Percentiles rank a stretch among this genome's conserved stretches.
These are phyloP conservation scores for Handroanthus guayacan DNA, from an alignment of 257 asterid species.

Conservation along the genomic window DNA sequence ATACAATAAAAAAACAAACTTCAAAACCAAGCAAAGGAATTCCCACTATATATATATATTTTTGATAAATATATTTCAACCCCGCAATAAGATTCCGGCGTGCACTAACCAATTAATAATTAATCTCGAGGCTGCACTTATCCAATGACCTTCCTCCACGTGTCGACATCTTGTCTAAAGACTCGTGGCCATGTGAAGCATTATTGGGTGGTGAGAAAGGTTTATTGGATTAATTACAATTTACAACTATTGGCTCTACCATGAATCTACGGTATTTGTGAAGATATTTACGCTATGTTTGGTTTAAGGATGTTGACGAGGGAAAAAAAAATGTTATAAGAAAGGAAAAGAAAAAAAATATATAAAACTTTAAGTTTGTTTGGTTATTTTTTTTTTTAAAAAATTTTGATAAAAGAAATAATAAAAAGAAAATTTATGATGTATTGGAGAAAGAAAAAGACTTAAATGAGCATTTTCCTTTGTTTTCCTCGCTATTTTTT, in stretches of 20 bases:
- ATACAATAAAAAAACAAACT: constrained; percentile 45
- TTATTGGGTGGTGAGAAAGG: constrained; percentile 56
- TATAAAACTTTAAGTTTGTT: no score
- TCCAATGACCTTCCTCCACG: constrained; percentile 57
- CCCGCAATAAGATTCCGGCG: constrained; percentile 66
- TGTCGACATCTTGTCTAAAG: constrained; percentile 59
- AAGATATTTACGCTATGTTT: no score
- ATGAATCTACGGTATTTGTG: no score
- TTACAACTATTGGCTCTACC: background rate
- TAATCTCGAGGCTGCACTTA: constrained; percentile 60
- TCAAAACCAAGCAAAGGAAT: constrained; percentile 70
- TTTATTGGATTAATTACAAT: constrained; percentile 34
- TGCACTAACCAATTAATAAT: constrained; percentile 57
- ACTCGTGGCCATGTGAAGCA: constrained; percentile 62
- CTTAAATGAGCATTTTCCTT: no score
- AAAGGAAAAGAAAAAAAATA: no score
- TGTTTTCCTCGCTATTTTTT: no score
- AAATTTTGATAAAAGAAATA: no score
- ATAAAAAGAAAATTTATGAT: no score
- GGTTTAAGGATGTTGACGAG: no score
- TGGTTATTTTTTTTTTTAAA: no score
- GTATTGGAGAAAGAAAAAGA: no score
- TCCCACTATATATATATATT: constrained; percentile 35
- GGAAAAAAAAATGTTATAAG: no score
- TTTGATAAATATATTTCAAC: background rate